phyloP scores from a whole-genome alignment of 2,329 filamentous ascomycete genomes.

The Phaeosphaeriaceae sp. region DNA sequence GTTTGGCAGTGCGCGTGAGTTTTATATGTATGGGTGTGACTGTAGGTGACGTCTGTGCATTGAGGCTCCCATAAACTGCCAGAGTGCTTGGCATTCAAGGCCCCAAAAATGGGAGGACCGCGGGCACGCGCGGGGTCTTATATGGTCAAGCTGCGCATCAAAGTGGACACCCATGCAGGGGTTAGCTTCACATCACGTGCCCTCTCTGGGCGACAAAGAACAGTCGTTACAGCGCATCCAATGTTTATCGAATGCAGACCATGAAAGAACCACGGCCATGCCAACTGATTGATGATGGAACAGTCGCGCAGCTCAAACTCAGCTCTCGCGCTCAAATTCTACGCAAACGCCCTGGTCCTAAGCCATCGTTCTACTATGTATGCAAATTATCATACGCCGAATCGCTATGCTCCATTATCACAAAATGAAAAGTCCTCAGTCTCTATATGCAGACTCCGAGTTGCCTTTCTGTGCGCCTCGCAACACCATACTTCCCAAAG shows the following conservation, averaged over 20 bases:
- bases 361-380: neutral
- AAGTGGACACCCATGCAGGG: neutral
- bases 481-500: slow-evolving; percentile 42
- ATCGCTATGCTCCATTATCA: slow-evolving; percentile 8
- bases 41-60: slow-evolving; percentile 22
- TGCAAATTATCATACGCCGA: neutral
- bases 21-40: slow-evolving; percentile 9
- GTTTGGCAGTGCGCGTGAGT: neutral
- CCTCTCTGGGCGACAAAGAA: slow-evolving; percentile 6
- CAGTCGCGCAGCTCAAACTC: neutral
- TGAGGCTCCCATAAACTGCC: slow-evolving; percentile 17
- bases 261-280: neutral
- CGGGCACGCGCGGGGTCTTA: neutral
- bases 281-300: neutral
- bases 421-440: slow-evolving; percentile 16
- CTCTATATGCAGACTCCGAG: slow-evolving; percentile 29
- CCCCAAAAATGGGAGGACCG: neutral
- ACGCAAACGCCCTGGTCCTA: neutral
- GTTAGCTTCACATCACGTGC: slow-evolving; percentile 5
- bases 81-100: slow-evolving; percentile 6
- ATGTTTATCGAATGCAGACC: neutral
- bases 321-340: neutral
- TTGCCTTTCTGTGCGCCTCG: slow-evolving; percentile 31
- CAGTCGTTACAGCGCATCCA: neutral
- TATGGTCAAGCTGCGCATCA: neutral